Percentiles rank a stretch among this genome's conserved stretches.
These are phyloP conservation scores for Talaromyces ruber DNA, from an alignment of 495 filamentous ascomycete species.

Conservation along the genomic window DNA sequence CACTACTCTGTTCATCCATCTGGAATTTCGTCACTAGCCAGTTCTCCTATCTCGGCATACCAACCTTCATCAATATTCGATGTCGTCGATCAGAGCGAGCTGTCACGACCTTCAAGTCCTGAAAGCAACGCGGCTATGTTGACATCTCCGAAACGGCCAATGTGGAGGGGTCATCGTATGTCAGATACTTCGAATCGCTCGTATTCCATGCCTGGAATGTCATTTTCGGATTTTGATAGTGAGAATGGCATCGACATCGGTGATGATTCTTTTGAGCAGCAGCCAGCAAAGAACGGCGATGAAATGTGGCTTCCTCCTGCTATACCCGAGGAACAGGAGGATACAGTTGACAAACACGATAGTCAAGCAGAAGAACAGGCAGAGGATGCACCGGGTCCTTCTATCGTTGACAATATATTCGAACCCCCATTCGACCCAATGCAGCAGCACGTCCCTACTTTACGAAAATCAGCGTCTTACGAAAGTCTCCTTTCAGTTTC, in stretches of 20 bases:
- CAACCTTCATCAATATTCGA: constrained; percentile 75
- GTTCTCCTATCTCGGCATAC: constrained; percentile 69
- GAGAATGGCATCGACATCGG: not conserved
- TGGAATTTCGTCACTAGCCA: constrained; percentile 65
- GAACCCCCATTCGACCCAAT: constrained; percentile 7
- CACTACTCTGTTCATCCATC: constrained; percentile 64
- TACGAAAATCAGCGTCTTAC: constrained; percentile 36
- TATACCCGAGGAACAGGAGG: constrained; percentile 37
- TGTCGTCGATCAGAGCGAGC: constrained; percentile 45
- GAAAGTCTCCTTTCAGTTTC: constrained; percentile 44
- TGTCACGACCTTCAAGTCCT: constrained; percentile 66
- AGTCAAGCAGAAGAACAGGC: constrained; percentile 1
- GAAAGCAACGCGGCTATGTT: constrained; percentile 49
- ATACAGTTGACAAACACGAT: constrained; percentile 2
- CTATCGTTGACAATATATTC: constrained; percentile 17
- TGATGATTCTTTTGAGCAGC: constrained; percentile 11
- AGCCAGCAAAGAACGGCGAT: constrained; percentile 11
- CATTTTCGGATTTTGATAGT: not conserved
- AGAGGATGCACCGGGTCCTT: constrained; percentile 10
- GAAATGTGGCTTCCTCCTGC: constrained; percentile 17
- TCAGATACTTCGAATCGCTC: constrained; percentile 48
- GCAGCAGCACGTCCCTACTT: constrained; percentile 11
- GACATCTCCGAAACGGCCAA: constrained; percentile 32
- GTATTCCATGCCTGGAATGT: constrained; percentile 18
- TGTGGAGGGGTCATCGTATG: constrained; percentile 38